Conservation (phyloP, 1,284 basidiomycete genomes). For the Apiotrichum porosum region DNA sequence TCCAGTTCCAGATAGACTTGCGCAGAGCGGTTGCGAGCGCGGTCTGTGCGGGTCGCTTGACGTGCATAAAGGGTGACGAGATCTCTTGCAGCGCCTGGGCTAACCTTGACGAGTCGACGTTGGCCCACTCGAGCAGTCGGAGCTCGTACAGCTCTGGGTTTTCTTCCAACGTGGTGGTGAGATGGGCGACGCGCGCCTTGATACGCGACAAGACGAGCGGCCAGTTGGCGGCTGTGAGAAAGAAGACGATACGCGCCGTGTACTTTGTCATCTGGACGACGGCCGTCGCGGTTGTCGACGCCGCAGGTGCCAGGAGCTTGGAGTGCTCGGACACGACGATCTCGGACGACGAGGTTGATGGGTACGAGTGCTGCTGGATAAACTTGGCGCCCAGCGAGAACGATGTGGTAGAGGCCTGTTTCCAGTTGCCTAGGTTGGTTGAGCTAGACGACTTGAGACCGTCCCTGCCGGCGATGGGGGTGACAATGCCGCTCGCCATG, state of each 20-base stretch:
- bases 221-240: constrained; percentile 89
- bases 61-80: constrained; percentile 74
- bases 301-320: constrained; percentile 8
- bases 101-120: constrained; percentile 46
- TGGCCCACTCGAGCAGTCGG: constrained; percentile 49
- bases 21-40: constrained; percentile 70
- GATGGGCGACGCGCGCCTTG: constrained; percentile 59
- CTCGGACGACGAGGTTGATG: constrained; percentile 10
- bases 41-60: constrained; percentile 69
- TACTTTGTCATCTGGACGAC: constrained; percentile 46
- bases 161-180: constrained; percentile 49
- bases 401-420: constrained; percentile 12
- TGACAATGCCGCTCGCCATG: constrained; percentile 7
- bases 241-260: constrained; percentile 72
- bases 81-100: constrained; percentile 57
- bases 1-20: constrained; percentile 87
- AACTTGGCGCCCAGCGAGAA: constrained; percentile 27
- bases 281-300: constrained; percentile 23
- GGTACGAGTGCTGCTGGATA: constrained; percentile 32
- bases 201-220: constrained; percentile 68
- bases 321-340: constrained; percentile 3
- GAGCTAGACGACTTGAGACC: constrained; percentile 17
- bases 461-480: constrained; percentile 24
- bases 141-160: constrained; percentile 54
- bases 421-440: constrained; percentile 7